phyloP scores from a whole-genome alignment of 306 rosid species.

The Medicago arabica region DNA sequence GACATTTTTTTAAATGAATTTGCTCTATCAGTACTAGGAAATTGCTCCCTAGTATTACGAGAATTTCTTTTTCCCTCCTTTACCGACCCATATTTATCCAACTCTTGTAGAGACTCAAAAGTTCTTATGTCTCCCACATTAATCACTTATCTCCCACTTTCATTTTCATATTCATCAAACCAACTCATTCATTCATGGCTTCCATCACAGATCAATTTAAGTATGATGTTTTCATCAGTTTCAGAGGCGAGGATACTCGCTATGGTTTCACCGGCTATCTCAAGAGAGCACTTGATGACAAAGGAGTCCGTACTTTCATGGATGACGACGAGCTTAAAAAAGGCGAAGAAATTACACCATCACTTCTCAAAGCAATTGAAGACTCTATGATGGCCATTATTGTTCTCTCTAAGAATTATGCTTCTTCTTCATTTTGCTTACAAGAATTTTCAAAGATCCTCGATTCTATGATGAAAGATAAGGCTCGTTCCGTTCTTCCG shows the following conservation, averaged over 20 bases:
- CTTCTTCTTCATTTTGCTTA: conserved; percentile 13
- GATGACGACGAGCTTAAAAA: not conserved
- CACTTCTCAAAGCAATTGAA: conserved; percentile 6
- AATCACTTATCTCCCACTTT: too few relatives aligned
- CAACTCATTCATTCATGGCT: too few relatives aligned
- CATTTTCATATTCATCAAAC: too few relatives aligned
- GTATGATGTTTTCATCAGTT: conserved; percentile 18
- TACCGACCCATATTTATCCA: too few relatives aligned
- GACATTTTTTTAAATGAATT: too few relatives aligned
- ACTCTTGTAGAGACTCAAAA: too few relatives aligned
- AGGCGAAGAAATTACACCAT: not conserved
- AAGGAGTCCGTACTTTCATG: conserved; percentile 15
- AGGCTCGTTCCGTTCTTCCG: not conserved
- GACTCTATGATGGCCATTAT: not conserved
- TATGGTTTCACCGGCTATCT: conserved; percentile 8
- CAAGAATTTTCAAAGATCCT: conserved; percentile 22
- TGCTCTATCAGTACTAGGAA: too few relatives aligned
- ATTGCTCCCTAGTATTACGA: too few relatives aligned
- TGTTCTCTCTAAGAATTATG: conserved; percentile 11
- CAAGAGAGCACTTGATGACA: not conserved
- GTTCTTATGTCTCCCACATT: too few relatives aligned
- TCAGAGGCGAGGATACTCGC: conserved; percentile 11
- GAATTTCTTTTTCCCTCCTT: too few relatives aligned
- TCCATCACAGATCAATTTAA: not conserved
- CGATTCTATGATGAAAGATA: not conserved